Percentiles rank a stretch among this genome's conserved stretches.
phyloP scores from a whole-genome alignment of 1,284 basidiomycete species.

The Golubevia pallescens region DNA sequence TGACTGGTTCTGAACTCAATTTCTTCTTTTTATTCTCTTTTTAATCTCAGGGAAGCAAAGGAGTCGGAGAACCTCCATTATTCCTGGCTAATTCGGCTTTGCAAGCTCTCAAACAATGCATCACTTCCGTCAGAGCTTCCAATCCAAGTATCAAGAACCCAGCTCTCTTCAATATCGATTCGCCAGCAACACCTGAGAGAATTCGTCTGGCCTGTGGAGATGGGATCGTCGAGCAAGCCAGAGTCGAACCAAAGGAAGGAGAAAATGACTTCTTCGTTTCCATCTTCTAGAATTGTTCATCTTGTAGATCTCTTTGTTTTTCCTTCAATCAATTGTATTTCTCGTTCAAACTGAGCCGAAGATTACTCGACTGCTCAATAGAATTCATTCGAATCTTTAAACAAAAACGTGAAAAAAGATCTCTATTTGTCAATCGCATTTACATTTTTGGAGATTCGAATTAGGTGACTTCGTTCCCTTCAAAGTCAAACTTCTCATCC shows the following conservation, averaged over 20 bases:
- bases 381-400: too few relatives aligned
- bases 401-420: too few relatives aligned
- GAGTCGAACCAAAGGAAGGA: conserved; percentile 44
- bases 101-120: conserved; percentile 61
- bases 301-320: not conserved
- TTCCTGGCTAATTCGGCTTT: conserved; percentile 59
- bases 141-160: conserved; percentile 17
- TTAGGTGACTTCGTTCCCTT: too few relatives aligned
- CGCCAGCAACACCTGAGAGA: conserved; percentile 63
- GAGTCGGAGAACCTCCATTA: conserved; percentile 61
- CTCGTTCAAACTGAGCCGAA: too few relatives aligned
- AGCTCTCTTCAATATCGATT: conserved; percentile 40
- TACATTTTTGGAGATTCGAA: too few relatives aligned
- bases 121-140: conserved; percentile 51
- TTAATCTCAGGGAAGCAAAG: conserved; percentile 29
- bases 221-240: conserved; percentile 29
- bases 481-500: too few relatives aligned
- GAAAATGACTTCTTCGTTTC: conserved; percentile 60
- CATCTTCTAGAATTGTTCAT: conserved; percentile 24
- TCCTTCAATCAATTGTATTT: too few relatives aligned
- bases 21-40: too few relatives aligned
- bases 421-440: too few relatives aligned
- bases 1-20: not conserved
- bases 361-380: too few relatives aligned
- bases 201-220: conserved; percentile 60